phyloP scores from a whole-genome alignment of 139 green algal species.

The Haematococcus lacustris region DNA sequence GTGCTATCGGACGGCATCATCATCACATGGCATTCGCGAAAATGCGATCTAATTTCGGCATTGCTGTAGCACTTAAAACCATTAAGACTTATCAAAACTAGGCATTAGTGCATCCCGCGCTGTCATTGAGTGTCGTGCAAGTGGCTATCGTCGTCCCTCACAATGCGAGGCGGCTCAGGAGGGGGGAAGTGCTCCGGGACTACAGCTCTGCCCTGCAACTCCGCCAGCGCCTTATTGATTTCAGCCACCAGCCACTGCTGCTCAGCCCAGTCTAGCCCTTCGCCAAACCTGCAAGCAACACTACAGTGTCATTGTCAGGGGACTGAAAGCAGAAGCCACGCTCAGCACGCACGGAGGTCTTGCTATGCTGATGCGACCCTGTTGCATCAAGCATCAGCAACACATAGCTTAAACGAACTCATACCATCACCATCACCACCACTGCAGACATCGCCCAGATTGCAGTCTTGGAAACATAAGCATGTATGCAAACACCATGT shows the following conservation, averaged over 20 bases:
- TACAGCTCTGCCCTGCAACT: neutral
- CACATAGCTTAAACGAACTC: neutral
- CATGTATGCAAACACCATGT: no score
- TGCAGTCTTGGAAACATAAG: neutral
- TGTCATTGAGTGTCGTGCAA: no score
- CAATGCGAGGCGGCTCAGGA: neutral
- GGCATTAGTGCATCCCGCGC: no score
- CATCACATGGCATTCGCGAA: no score
- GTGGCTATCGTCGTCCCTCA: conserved; percentile 1
- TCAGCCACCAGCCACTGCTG: conserved; percentile 73
- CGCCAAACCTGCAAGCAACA: conserved; percentile 44
- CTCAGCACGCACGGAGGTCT: neutral
- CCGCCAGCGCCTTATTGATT: conserved; percentile 66
- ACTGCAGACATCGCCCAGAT: neutral
- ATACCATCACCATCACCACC: neutral
- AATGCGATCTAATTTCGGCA: no score
- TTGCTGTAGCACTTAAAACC: no score
- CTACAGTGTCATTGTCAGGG: neutral
- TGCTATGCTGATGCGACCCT: neutral
- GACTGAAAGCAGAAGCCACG: neutral
- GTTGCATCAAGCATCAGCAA: neutral
- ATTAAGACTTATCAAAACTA: no score
- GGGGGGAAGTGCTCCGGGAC: neutral
- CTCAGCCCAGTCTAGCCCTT: conserved; percentile 58
- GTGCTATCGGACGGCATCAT: no score